Conservation (phyloP, 495 filamentous ascomycete genomes). For the Penicillium roqueforti region DNA sequence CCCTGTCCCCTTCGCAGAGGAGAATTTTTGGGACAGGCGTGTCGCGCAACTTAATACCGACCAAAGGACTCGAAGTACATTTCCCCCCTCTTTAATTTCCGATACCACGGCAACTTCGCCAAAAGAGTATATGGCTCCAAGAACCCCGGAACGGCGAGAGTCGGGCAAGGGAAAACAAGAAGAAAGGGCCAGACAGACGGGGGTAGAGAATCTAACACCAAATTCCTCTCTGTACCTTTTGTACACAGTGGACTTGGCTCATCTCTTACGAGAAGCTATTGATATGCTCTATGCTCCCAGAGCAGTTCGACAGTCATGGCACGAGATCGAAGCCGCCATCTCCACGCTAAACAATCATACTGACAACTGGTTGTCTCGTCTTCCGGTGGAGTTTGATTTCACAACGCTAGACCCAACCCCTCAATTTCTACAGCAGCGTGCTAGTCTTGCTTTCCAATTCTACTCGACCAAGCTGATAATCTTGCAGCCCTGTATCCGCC, state of each 20-base stretch:
- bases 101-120: slow-evolving; percentile 3
- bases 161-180: slow-evolving; percentile 7
- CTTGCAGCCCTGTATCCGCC: slow-evolving; percentile 56
- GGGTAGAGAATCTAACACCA: slow-evolving; percentile 8
- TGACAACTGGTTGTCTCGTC: slow-evolving; percentile 23
- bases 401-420: slow-evolving; percentile 9
- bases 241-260: slow-evolving; percentile 23
- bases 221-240: slow-evolving; percentile 24
- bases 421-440: slow-evolving; percentile 31
- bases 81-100: slow-evolving; percentile 17
- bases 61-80: slow-evolving; percentile 23
- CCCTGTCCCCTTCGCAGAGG: slow-evolving; percentile 49
- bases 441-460: slow-evolving; percentile 48
- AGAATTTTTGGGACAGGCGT: slow-evolving; percentile 33
- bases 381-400: slow-evolving; percentile 30
- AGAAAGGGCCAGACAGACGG: neutral
- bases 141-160: neutral
- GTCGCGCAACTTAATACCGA: slow-evolving; percentile 31
- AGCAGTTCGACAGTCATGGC: slow-evolving; percentile 17
- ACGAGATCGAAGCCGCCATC: slow-evolving; percentile 22
- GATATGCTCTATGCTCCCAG: slow-evolving; percentile 22
- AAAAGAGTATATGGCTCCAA: neutral
- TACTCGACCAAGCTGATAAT: slow-evolving; percentile 54
- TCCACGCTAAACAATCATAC: slow-evolving; percentile 17
- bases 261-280: slow-evolving; percentile 22